Conservation (phyloP, 257 asterid species). For the Nicotiana otophora region DNA sequence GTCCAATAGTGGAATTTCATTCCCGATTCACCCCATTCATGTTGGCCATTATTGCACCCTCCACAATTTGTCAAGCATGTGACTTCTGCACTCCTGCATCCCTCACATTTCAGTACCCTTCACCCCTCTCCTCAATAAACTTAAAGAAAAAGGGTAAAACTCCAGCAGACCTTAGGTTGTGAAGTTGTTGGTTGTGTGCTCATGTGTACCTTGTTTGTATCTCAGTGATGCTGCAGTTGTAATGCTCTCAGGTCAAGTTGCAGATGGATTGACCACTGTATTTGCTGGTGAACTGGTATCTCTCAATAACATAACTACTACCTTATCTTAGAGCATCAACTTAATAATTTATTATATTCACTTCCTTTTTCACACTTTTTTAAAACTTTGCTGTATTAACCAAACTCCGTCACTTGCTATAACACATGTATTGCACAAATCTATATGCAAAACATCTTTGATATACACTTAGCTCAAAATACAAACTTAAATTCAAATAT, state of each 20-base stretch:
- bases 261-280: slow-evolving; percentile 79
- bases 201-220: slow-evolving; percentile 22
- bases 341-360: neutral
- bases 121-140: neutral
- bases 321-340: neutral
- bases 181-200: neutral
- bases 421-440: neutral
- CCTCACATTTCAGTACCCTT: neutral
- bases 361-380: neutral
- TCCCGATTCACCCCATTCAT: neutral
- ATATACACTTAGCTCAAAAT: neutral
- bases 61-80: slow-evolving; percentile 2
- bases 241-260: slow-evolving; percentile 93
- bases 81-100: neutral
- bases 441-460: neutral
- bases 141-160: neutral
- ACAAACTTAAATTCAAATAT: neutral
- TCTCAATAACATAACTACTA: neutral
- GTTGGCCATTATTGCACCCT: neutral
- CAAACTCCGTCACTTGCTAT: neutral
- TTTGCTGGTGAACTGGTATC: slow-evolving; percentile 91
- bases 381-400: no score
- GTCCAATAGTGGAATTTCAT: neutral
- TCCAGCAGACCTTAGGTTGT: neutral
- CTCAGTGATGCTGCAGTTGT: slow-evolving; percentile 79